A percentile compares a stretch with the other conserved stretches of the same genome.
phyloP scores from a whole-genome alignment of 2,329 filamentous ascomycete species.

The Phoma sp. region DNA sequence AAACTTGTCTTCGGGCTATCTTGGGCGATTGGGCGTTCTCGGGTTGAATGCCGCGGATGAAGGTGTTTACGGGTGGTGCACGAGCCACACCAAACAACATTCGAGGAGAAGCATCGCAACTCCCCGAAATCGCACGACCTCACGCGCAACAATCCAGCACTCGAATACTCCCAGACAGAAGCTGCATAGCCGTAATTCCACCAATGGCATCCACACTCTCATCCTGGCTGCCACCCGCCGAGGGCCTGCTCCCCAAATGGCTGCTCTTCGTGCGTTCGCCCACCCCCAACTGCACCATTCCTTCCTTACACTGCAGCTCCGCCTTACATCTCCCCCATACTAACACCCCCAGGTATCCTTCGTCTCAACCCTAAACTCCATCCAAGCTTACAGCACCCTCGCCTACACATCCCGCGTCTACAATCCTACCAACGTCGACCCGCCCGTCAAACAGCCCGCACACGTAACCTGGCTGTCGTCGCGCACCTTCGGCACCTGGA shows the following conservation, averaged over 20 bases:
- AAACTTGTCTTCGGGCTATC: too few relatives aligned
- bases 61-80: background rate
- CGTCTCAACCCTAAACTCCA: constrained; percentile 81
- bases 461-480: constrained; percentile 76
- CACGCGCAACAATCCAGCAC: background rate
- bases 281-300: constrained; percentile 9
- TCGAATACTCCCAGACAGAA: background rate
- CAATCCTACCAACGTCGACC: constrained; percentile 62
- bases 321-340: background rate
- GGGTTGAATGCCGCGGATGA: too few relatives aligned
- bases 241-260: constrained; percentile 69
- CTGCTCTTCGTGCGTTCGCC: constrained; percentile 65
- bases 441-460: constrained; percentile 49
- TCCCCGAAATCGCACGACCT: background rate
- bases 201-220: constrained; percentile 6
- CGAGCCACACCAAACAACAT: constrained; percentile 1
- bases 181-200: background rate
- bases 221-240: constrained; percentile 49
- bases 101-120: background rate
- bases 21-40: too few relatives aligned
- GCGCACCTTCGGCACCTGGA: constrained; percentile 88
- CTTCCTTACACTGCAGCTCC: background rate
- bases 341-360: constrained; percentile 71
- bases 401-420: constrained; percentile 89
- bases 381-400: constrained; percentile 83